Evolutionary conservation across 805 yeast genomes (phyloP).

Genomic region (Metschnikowia continentalis): DNA sequence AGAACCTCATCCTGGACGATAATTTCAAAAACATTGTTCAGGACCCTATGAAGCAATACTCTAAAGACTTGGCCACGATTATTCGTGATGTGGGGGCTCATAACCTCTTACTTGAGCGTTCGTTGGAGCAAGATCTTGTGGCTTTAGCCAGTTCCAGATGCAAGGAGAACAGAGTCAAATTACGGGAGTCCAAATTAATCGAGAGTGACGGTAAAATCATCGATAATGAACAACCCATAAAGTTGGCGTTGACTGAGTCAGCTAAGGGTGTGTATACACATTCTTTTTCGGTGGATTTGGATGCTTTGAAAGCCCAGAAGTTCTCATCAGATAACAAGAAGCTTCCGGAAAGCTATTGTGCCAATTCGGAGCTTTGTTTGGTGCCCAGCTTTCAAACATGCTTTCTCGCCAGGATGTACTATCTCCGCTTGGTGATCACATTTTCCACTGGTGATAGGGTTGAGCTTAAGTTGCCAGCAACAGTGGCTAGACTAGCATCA

Average conservation of each 20-base stretch:
- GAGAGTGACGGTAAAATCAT: constrained; percentile 20
- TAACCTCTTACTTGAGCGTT: constrained; percentile 25
- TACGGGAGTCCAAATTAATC: constrained; percentile 19
- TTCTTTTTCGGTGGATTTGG: constrained; percentile 23
- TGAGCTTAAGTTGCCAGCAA: constrained; percentile 27
- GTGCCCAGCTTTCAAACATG: constrained; percentile 40
- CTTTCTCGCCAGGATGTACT: constrained; percentile 31
- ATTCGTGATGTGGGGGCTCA: constrained; percentile 23
- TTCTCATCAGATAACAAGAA: constrained; percentile 6
- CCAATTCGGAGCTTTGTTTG: constrained; percentile 27
- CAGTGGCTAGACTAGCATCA: neutral
- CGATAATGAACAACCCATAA: neutral
- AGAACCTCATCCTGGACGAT: constrained; percentile 18
- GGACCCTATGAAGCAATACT: constrained; percentile 29
- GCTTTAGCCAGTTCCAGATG: constrained; percentile 28
- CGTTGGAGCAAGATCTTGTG: constrained; percentile 27
- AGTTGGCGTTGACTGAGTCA: constrained; percentile 4
- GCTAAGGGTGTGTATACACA: constrained; percentile 17
- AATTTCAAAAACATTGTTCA: constrained; percentile 31
- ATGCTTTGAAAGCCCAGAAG: constrained; percentile 24
- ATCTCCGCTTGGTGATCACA: constrained; percentile 21
- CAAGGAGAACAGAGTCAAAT: constrained; percentile 25
- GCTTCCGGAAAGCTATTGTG: constrained; percentile 8
- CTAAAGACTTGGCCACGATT: constrained; percentile 24
- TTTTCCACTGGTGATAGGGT: constrained; percentile 22